These are phyloP conservation scores for Phaeosphaeria sp. DNA, from an alignment of 2,329 filamentous ascomycete species.

Conservation along the genomic window DNA sequence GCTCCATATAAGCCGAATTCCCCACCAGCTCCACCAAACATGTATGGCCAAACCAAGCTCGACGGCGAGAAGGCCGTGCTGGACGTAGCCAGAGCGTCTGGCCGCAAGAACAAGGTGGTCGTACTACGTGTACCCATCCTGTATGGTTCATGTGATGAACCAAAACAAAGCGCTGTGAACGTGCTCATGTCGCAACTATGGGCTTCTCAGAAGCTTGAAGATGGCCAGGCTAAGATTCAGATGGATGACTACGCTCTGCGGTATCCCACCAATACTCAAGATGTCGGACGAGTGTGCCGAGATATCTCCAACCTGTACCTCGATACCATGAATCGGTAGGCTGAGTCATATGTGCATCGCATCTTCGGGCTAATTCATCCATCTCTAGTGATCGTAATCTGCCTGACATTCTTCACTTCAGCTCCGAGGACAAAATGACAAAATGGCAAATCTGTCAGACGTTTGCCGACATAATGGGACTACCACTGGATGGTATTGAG, in stretches of 20 bases:
- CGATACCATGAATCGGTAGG: conserved; percentile 37
- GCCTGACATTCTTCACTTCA: conserved; percentile 80
- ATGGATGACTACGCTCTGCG: conserved; percentile 88
- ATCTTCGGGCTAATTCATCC: neutral
- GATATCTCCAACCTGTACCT: conserved; percentile 75
- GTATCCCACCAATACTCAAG: conserved; percentile 88
- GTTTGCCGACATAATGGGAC: conserved; percentile 79
- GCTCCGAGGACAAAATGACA: conserved; percentile 82
- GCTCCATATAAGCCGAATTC: conserved; percentile 78
- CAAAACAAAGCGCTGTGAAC: conserved; percentile 82
- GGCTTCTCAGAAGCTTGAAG: conserved; percentile 69
- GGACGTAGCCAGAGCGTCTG: conserved; percentile 55
- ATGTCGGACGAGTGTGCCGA: conserved; percentile 78
- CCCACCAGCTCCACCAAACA: conserved; percentile 72
- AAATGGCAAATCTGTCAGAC: conserved; percentile 87
- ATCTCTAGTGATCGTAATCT: conserved; percentile 53
- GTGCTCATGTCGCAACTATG: conserved; percentile 77
- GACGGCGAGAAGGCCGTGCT: conserved; percentile 75
- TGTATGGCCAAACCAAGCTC: conserved; percentile 71
- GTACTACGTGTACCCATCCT: conserved; percentile 83
- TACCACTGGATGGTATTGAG: conserved; percentile 72
- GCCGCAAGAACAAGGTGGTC: conserved; percentile 50
- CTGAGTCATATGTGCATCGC: neutral
- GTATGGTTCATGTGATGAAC: conserved; percentile 74
- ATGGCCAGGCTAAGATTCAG: conserved; percentile 60